These are phyloP conservation scores for Metrosideros polymorpha DNA, from an alignment of 441 rosid species.

Conservation along the genomic window DNA sequence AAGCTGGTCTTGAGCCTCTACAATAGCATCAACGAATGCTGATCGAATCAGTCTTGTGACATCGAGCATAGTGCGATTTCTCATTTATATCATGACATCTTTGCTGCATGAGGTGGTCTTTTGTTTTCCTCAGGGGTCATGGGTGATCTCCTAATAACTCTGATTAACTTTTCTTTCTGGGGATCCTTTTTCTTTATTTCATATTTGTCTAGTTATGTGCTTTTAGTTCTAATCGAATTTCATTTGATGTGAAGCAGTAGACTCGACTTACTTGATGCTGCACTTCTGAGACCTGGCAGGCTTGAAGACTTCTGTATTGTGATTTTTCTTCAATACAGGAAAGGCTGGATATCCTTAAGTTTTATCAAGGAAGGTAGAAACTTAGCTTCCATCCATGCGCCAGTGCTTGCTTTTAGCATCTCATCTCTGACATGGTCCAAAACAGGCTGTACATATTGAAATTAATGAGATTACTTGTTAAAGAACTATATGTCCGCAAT, in stretches of 20 bases:
- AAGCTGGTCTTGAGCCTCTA: neutral
- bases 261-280: slow-evolving; percentile 96
- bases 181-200: neutral
- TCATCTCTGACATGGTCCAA: neutral
- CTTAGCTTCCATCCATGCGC: neutral
- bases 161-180: neutral
- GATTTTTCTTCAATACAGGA: slow-evolving; percentile 75
- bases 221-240: neutral
- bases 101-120: neutral
- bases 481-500: neutral
- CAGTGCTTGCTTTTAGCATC: neutral
- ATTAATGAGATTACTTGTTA: neutral
- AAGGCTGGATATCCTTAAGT: slow-evolving; percentile 72
- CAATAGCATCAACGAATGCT: neutral
- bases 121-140: neutral
- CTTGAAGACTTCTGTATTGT: slow-evolving; percentile 89
- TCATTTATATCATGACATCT: neutral
- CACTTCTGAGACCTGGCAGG: slow-evolving; percentile 84
- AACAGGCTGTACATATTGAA: neutral
- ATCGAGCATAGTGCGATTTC: neutral
- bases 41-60: neutral
- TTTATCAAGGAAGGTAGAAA: slow-evolving; percentile 75
- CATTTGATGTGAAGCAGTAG: slow-evolving; percentile 45
- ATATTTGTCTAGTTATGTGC: neutral
- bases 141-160: neutral